phyloP scores from a whole-genome alignment of 257 asterid species.

The Echium plantagineum region DNA sequence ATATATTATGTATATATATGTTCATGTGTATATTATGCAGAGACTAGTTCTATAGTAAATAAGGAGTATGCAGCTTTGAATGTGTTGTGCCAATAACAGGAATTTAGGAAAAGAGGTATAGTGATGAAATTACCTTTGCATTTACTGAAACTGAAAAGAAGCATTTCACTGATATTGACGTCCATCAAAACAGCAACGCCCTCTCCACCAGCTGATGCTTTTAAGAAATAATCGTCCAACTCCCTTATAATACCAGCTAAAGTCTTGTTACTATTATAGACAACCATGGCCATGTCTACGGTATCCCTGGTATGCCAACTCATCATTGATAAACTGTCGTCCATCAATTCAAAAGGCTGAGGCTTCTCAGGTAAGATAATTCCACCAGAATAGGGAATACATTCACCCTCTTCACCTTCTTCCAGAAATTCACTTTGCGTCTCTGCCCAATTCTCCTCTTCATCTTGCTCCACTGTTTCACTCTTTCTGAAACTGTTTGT shows the following conservation, averaged over 20 bases:
- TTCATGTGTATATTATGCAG: too few species aligned
- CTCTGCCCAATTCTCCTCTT: conserved; percentile 68
- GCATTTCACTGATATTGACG: conserved; percentile 39
- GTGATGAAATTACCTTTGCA: conserved; percentile 41
- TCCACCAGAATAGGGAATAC: conserved; percentile 14
- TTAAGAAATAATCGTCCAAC: conserved; percentile 63
- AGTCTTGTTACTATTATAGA: conserved; percentile 45
- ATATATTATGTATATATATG: too few species aligned
- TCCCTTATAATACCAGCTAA: conserved; percentile 46
- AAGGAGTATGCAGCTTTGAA: too few species aligned
- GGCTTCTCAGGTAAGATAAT: conserved; percentile 17
- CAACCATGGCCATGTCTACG: conserved; percentile 59
- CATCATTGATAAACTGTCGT: conserved; percentile 37
- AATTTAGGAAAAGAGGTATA: conserved; percentile 2
- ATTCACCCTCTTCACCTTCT: conserved; percentile 24
- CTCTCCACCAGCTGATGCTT: conserved; percentile 59
- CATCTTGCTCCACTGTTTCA: conserved; percentile 28
- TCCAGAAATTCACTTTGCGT: conserved; percentile 44
- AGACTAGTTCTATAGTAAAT: too few species aligned
- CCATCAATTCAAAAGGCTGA: conserved; percentile 24
- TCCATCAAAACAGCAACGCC: conserved; percentile 60
- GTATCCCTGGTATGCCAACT: conserved; percentile 48
- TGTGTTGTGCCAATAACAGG: too few species aligned
- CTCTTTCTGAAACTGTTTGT: conserved; percentile 18
- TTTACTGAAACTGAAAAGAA: conserved; percentile 34